A percentile compares a stretch with the other conserved stretches of the same genome.
Conservation (phyloP, 2,329 filamentous ascomycete species). For the Amauroascus verrucosus region DNA sequence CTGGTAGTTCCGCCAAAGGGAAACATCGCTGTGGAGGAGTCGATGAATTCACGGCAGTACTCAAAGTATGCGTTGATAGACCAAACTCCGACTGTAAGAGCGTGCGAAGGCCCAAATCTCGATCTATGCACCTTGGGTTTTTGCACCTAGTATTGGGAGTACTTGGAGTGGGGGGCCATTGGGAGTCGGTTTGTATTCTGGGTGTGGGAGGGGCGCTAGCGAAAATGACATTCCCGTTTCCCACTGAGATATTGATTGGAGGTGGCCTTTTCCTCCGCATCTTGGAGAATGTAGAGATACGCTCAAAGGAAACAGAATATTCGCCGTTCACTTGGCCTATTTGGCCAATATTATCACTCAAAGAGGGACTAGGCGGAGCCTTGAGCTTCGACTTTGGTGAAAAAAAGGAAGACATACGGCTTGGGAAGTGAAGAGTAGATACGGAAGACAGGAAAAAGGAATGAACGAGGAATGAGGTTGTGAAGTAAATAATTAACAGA, state of each 20-base stretch:
- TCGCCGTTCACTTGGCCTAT: neutral
- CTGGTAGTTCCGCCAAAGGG: slow-evolving; percentile 13
- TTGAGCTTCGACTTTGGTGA: slow-evolving; percentile 12
- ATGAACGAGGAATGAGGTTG: neutral
- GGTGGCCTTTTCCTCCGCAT: slow-evolving; percentile 17
- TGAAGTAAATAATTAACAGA: neutral
- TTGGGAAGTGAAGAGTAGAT: neutral
- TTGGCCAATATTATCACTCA: slow-evolving; percentile 3
- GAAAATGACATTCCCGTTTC: slow-evolving; percentile 15
- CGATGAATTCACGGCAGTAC: neutral
- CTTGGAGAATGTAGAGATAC: slow-evolving; percentile 14
- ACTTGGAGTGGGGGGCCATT: slow-evolving; percentile 13
- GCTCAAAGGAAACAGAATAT: neutral
- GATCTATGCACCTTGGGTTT: slow-evolving; percentile 10
- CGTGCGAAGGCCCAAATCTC: slow-evolving; percentile 5
- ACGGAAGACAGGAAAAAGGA: neutral
- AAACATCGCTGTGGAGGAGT: slow-evolving; percentile 7
- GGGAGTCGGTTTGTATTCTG: slow-evolving; percentile 9
- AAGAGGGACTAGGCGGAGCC: slow-evolving; percentile 4
- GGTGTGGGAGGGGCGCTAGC: slow-evolving; percentile 9
- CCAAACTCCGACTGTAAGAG: neutral
- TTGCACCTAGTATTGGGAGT: slow-evolving; percentile 12
- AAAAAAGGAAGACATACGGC: slow-evolving; percentile 14
- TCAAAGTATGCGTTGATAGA: neutral
- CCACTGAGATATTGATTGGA: slow-evolving; percentile 16